Evolutionary conservation across 768 basidiomycete species (phyloP), one percentile per base, ranked within the genome.

Genomic region (Punctularia strigosozonata): DNA sequence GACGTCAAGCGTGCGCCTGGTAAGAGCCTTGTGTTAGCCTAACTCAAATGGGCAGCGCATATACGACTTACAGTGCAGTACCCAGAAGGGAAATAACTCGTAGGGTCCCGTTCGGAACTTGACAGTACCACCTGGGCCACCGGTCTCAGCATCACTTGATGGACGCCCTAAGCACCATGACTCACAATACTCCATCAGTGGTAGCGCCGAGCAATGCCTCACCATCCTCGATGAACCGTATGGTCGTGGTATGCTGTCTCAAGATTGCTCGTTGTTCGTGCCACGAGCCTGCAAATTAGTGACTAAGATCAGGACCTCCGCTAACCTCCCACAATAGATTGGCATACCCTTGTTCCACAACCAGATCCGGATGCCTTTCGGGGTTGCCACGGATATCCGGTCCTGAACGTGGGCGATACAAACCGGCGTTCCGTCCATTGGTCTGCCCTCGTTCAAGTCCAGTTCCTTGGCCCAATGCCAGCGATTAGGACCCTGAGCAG

Each of bases 351-450:
- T 70, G 33, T 57, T 60, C 66, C 66, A 71, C 42, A 73, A 52
- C 77, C 78, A 80, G n/a, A 80, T 64, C 43, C 72, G 77, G 30
- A 80, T 75, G 2, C 75, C 76, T n/a, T 60, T 57, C 24, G 75
- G 74, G 41, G 73, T 73, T 17, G 76, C 71, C 15, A 81, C 69
- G 1, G 78, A 79, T 43, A 81, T 71, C 25, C 68, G 62, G 54
- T 77, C 75, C 18, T 66, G 66, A 37, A 51, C 46, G 50, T 72
- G 76, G 1, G 75, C 75, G 46, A 81, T 60, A 51, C 71, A 73
- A 15, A 66, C 52, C 30, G 63, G 58, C 25, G 64, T 69, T 10
- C 60, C 60, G 46, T 41, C 45, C 43, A 43, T 23, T 46, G 43
- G 19, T 19, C 46, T 45, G 8, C 68, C 66, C 48, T 54, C 55